Evolutionary conservation across 441 rosid genomes (phyloP), one percentile per base, ranked within the genome.

Genomic region (Isatis lusitanica): DNA sequence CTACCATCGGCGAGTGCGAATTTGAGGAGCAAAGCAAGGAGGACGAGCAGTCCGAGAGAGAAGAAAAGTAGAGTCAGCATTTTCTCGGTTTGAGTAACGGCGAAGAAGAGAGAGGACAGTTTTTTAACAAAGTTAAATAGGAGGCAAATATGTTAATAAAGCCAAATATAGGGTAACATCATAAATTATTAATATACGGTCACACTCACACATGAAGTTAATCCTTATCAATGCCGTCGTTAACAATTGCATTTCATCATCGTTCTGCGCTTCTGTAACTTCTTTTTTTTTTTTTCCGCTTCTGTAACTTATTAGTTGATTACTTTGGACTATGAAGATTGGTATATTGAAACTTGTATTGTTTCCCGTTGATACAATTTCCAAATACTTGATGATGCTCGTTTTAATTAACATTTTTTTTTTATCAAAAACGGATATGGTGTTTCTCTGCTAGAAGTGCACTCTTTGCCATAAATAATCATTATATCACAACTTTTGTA

Each of bases 1-100:
- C 35, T 80, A 91, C 95, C 90, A 63, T 92, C 89, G 24, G 83
- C 82, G 46, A 77, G 65, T 71, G 81, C 66, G 80, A 92, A 85
- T 67, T 72, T 86, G 86, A 78, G 42, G 74, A 86, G 71, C 10
- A 85, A 52, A 56, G 64, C 80, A 31, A 78, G 10, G 35, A 78
- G 26, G 21, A 80, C 67, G 28, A 82, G 53, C 24, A 83, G 66
- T 24, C 66, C 68, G 17, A 82, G 62, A 61, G 73, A 75, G 66
- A 78, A 9, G 81, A 79, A 62, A 74, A 87, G 70, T 73, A 85
- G 56, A 30, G 66, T 31, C 56, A 76, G 79, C 86, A 85, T 83
- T 57, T 76, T 63, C 70, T 52, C 44, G 50, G 40, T 4, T 57
- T 51, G 46, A 70, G 35, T 26, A 21, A 13, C 63, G 48, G 46